Conservation (phyloP, 1,284 basidiomycete genomes). For the Papiliotrema laurentii region DNA sequence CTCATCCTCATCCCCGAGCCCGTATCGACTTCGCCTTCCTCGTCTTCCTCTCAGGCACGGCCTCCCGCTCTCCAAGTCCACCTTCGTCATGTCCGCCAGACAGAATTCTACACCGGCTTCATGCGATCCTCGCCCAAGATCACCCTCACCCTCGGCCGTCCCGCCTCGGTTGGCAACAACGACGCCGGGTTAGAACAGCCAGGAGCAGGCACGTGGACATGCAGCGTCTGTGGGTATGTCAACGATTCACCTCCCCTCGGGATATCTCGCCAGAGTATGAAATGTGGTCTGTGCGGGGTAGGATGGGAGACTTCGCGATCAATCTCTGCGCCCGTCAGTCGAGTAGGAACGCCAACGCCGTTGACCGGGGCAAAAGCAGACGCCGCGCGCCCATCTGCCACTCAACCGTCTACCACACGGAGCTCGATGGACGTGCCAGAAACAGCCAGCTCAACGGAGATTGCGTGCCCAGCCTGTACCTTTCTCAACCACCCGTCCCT, state of each 20-base stretch:
- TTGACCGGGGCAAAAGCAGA: not conserved
- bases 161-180: conserved; percentile 13
- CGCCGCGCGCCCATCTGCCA: conserved; percentile 1
- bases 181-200: conserved; percentile 13
- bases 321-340: conserved; percentile 14
- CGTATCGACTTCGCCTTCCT: conserved; percentile 1
- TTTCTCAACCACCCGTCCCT: conserved; percentile 83
- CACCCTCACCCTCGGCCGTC: conserved; percentile 61
- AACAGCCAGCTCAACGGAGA: conserved; percentile 11
- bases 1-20: conserved; percentile 38
- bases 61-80: conserved; percentile 55
- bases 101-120: conserved; percentile 87
- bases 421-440: not conserved
- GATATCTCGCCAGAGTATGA: conserved; percentile 41
- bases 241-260: conserved; percentile 55
- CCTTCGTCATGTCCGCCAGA: conserved; percentile 65
- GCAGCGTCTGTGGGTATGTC: conserved; percentile 74
- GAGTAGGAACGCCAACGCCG: not conserved
- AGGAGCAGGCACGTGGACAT: conserved; percentile 60
- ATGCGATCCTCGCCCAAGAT: conserved; percentile 88
- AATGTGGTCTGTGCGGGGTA: conserved; percentile 67
- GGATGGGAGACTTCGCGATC: conserved; percentile 9
- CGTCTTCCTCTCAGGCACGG: not conserved
- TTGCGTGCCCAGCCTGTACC: conserved; percentile 81
- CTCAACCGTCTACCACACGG: not conserved